These are phyloP conservation scores for Moricandia arvensis DNA, from an alignment of 345 rosid species.

Conservation along the genomic window DNA sequence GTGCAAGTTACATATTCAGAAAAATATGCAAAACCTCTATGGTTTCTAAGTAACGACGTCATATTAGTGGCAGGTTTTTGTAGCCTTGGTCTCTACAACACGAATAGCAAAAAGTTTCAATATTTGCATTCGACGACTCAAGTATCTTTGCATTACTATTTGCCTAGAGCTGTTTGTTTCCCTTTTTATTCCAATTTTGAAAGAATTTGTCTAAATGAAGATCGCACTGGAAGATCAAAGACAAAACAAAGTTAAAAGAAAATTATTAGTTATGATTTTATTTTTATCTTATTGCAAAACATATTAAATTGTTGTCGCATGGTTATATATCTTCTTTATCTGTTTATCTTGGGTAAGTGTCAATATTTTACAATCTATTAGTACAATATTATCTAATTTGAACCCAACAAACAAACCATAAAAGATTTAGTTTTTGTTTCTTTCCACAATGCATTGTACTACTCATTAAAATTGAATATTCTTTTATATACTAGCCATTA, in stretches of 20 bases:
- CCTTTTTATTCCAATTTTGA: slow-evolving; percentile 25
- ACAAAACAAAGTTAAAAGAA: background rate
- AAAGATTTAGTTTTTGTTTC: too few relatives aligned
- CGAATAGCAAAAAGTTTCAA: background rate
- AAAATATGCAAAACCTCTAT: background rate
- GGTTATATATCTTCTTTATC: too few relatives aligned
- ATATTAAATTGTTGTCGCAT: too few relatives aligned
- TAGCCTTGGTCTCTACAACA: slow-evolving; percentile 13
- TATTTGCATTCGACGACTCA: background rate
- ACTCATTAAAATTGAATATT: too few relatives aligned
- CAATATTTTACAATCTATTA: too few relatives aligned
- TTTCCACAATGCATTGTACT: too few relatives aligned
- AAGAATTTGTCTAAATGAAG: background rate
- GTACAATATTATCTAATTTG: too few relatives aligned
- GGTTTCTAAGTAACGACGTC: slow-evolving; percentile 19
- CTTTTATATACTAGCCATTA: too few relatives aligned
- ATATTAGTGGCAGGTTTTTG: background rate
- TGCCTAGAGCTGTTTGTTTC: background rate
- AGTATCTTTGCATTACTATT: background rate
- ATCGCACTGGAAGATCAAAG: background rate
- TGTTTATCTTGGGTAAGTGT: too few relatives aligned
- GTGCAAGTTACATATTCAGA: background rate
- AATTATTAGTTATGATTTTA: background rate
- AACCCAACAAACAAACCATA: too few relatives aligned
- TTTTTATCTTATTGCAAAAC: too few relatives aligned